Evolutionary conservation across 2,329 filamentous ascomycete species (phyloP), one percentile per base, ranked within the genome.

Genomic region (Endoconidiophora polonica): DNA sequence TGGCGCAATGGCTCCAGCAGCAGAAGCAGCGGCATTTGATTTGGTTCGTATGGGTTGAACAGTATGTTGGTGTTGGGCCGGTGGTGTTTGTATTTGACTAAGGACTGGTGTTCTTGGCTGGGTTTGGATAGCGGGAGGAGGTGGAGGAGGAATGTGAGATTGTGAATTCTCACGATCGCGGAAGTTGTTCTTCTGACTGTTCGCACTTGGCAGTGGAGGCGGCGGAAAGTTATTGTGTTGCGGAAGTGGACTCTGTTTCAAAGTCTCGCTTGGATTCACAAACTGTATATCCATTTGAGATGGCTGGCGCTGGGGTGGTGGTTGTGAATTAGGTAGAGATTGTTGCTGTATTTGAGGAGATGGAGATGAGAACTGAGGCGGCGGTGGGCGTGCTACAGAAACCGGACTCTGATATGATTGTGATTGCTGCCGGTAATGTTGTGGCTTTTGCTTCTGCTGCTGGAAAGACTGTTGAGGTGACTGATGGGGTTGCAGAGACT

Each of bases 41-140:
- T 68, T 14, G 58, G 61, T 47, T 65, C 66, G 50, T 64, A 54
- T 36, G 56, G 56, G 7, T 29, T 52, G 50, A 22, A 59, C 58
- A 7, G 55, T 57, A 9, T 59, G 57, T 3, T 57, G 52, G 54
- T 60, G 49, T 54, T 58, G 26, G 38, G 53, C 55, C 41, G 54
- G 56, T 6, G 44, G 46, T 14, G 51, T 50, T 29, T 46, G 45
- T 24, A 48, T 23, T 23, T 54, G 52, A 14, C 48, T 20, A 46
- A 44, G 46, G 38, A 41, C 33, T n/a, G 49, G 44, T 36, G 50
- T 44, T 37, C 39, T 57, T 45, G 40, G 55, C 43, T 45, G 52
- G n/a, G 39, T 22, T 29, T 50, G 50, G 7, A 55, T 46, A 5
- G 58, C 45, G n/a, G 59, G 57, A 33, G 57, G 59, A 6, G 57